Evolutionary conservation across 108 stramenopile species (phyloP).

Genomic region (Conticribra guillardii): DNA sequence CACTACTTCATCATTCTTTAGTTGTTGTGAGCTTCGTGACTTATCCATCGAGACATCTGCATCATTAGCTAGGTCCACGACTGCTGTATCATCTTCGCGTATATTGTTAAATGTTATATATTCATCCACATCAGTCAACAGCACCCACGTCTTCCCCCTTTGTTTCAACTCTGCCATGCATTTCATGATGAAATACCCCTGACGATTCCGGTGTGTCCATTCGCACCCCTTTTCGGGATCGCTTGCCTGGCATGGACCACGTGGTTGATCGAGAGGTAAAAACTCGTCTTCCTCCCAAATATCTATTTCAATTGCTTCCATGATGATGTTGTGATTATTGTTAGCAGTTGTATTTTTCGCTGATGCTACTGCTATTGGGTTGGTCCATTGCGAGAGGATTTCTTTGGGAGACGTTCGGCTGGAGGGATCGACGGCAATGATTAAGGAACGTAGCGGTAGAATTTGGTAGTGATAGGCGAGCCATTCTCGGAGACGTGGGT

Average conservation of each 20-base stretch:
- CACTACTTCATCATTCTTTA: no score
- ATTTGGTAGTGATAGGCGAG: constrained; percentile 80
- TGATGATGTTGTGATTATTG: no score
- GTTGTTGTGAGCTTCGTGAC: no score
- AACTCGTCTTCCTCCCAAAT: no score
- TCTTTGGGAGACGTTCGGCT: constrained; percentile 28
- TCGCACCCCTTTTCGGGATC: constrained; percentile 1
- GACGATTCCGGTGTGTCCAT: constrained; percentile 11
- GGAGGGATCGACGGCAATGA: constrained; percentile 72
- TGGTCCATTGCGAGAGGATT: constrained; percentile 45
- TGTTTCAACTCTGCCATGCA: constrained; percentile 30
- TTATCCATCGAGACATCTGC: no score
- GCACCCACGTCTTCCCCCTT: constrained; percentile 52
- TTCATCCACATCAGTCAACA: constrained; percentile 73
- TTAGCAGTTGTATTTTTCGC: no score
- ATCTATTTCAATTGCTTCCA: no score
- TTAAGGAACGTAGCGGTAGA: constrained; percentile 61
- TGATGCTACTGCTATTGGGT: no score
- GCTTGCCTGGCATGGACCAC: no score
- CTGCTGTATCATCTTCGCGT: constrained; percentile 2
- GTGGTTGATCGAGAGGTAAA: no score
- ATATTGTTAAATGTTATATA: constrained; percentile 57
- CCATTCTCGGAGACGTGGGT: constrained; percentile 60
- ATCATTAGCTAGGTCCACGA: neutral
- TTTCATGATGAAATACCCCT: constrained; percentile 19